Evolutionary conservation across 306 rosid genomes (phyloP).

Genomic region (Delonix regia): DNA sequence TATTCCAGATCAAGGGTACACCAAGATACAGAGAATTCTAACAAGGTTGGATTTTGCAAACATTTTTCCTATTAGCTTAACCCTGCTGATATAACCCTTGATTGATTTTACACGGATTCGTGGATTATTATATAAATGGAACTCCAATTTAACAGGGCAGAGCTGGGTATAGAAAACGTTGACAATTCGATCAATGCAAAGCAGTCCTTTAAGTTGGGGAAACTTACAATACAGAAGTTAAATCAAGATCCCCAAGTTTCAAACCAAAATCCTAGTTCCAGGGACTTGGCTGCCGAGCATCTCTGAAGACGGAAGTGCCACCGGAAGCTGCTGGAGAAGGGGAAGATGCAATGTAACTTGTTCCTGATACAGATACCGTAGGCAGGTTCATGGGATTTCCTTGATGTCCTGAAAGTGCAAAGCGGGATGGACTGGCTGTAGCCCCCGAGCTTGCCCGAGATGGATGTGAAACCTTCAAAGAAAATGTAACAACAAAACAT

Average conservation of each 20-base stretch:
- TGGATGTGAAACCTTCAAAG: slow-evolving; percentile 72
- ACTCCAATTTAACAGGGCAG: not conserved
- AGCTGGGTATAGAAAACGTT: not conserved
- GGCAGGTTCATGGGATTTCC: slow-evolving; percentile 68
- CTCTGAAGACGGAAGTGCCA: slow-evolving; percentile 82
- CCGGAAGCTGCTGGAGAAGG: slow-evolving; percentile 95
- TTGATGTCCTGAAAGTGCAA: slow-evolving; percentile 64
- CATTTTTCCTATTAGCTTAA: slow-evolving; percentile 2
- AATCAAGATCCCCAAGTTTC: not conserved
- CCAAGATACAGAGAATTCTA: not conserved
- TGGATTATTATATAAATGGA: not conserved
- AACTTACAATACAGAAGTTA: not conserved
- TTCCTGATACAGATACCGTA: slow-evolving; percentile 72
- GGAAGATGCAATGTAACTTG: slow-evolving; percentile 79
- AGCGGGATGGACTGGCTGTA: slow-evolving; percentile 76
- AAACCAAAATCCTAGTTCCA: slow-evolving; percentile 68
- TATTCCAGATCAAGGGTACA: not conserved
- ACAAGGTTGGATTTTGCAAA: not conserved
- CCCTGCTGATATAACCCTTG: not conserved
- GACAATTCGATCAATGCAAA: not conserved
- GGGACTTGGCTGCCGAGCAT: slow-evolving; percentile 87
- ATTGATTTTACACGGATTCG: not conserved
- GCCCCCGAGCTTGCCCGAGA: slow-evolving; percentile 61
- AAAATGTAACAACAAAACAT: slow-evolving; percentile 24
- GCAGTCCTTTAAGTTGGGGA: slow-evolving; percentile 8